Conservation (phyloP, 306 rosid species). For the Canavalia gladiata region DNA sequence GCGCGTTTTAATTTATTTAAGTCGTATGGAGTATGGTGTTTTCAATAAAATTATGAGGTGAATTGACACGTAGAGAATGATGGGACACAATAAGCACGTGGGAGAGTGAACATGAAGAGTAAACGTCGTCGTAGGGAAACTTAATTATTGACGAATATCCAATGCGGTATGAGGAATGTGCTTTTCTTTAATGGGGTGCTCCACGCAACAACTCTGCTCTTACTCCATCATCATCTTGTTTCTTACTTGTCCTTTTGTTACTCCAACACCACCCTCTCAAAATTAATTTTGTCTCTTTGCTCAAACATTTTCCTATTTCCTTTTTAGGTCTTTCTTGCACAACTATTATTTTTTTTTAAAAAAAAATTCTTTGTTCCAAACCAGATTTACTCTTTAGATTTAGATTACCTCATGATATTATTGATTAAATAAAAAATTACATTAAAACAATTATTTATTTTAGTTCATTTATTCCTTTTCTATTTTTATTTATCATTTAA, state of each 20-base stretch:
- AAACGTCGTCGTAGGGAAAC: not conserved
- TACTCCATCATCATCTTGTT: not conserved
- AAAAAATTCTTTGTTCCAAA: not conserved
- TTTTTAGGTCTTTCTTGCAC: not conserved
- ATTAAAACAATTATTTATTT: no score
- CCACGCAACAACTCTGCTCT: not conserved
- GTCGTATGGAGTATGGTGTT: not conserved
- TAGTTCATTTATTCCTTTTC: no score
- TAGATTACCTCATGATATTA: no score
- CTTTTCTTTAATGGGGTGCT: not conserved
- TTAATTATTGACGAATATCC: slow-evolving; percentile 26
- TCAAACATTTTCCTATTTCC: not conserved
- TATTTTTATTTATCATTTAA: no score
- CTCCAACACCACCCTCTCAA: not conserved
- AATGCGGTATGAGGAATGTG: not conserved
- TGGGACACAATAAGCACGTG: slow-evolving; percentile 32
- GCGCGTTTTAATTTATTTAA: not conserved
- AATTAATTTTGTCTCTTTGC: not conserved
- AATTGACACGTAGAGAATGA: slow-evolving; percentile 24
- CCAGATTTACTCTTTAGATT: not conserved
- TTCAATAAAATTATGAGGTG: not conserved
- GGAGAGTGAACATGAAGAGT: not conserved
- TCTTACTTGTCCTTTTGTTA: not conserved
- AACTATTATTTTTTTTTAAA: not conserved
- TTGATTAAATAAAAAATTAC: no score